A percentile compares a stretch with the other conserved stretches of the same genome.
These are phyloP conservation scores for Cucurbita ficifolia DNA, from an alignment of 306 rosid genomes.

Conservation along the genomic window DNA sequence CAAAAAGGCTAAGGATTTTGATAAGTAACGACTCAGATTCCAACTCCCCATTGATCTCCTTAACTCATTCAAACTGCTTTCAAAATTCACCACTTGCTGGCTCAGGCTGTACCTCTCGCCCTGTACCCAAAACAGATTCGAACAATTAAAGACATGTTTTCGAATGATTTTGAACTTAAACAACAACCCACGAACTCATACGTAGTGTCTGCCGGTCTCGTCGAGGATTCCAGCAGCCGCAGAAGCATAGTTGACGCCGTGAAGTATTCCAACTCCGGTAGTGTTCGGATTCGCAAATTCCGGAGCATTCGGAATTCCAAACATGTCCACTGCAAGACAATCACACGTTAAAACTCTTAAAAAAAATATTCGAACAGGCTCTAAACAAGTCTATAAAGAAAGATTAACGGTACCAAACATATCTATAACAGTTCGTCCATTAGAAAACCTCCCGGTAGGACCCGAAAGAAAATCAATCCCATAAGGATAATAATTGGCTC, in stretches of 20 bases:
- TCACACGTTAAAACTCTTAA: too few relatives aligned
- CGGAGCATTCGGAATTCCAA: conserved; percentile 55
- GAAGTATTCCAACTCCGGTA: conserved; percentile 21
- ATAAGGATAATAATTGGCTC: conserved; percentile 54
- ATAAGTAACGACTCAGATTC: conserved; percentile 18
- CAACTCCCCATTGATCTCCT: conserved; percentile 25
- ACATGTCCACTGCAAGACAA: conserved; percentile 27
- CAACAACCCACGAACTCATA: background rate
- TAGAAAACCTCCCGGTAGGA: conserved; percentile 71
- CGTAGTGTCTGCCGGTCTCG: conserved; percentile 58
- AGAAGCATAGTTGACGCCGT: conserved; percentile 78
- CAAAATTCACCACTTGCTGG: conserved; percentile 42
- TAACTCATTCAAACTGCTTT: conserved; percentile 22
- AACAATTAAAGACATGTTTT: too few relatives aligned
- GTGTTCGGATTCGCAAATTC: conserved; percentile 45
- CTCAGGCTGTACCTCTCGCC: conserved; percentile 34
- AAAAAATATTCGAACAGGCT: too few relatives aligned
- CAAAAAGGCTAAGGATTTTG: conserved; percentile 28
- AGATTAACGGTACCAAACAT: conserved; percentile 31
- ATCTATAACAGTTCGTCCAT: conserved; percentile 53
- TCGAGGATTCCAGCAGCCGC: conserved; percentile 70
- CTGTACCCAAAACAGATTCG: conserved; percentile 13
- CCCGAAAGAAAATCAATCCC: conserved; percentile 51
- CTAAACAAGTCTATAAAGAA: too few relatives aligned
- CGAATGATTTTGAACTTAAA: too few relatives aligned